Base-by-base conservation (phyloP, 352 stramenopile genomes). In the Saprolegnia diclina region DNA sequence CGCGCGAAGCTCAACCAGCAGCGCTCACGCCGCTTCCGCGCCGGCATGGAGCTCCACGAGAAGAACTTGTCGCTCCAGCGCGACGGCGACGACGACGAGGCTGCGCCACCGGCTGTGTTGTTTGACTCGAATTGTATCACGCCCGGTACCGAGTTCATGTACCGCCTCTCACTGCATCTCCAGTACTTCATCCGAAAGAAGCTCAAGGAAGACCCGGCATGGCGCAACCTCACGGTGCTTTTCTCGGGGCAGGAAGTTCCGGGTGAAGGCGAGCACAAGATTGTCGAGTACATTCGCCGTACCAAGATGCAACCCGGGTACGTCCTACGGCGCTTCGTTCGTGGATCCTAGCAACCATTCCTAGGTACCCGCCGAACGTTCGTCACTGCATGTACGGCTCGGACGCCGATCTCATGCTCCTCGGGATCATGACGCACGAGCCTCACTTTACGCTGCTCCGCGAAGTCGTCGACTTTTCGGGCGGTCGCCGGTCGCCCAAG, bases 61-160 rank as follows among this genome's bases (percentile, higher is more conserved):
- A 90, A 93, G 69, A 81, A 91, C 52, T 65, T 73, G 9, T 72
- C 86, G 64, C 75, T 86, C 64, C 80, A 90, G 75, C 85, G 90
- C 67, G 79, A 84, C 69, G 75, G 89, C 37, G 82, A 92, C 72
- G 83, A 89, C 48, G 44, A 73, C 55, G 46, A 76, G 44, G 13
- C 35, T 46, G 0, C 38, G 76, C n/a, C 65, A 77, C 38, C 80
- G 76, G 76, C 73, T 13, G 74, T 80, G 53, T 82, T 89, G 65
- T 99, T 99, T 79, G 97, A 99, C 83, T 98, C 89, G 53, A 99
- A 99, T 77, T 99, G 96, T 77, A 99, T 99, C 76, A 99, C 97
- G 56, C 97, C 97, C 0, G 97, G 97, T n/a, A 99, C 97, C 0
- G 92, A 98, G 79, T 99, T 99, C 76, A 96, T 99, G 82, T 82